Conservation (phyloP, 2,329 filamentous ascomycete species). For the Simplicillium aogashimaense region DNA sequence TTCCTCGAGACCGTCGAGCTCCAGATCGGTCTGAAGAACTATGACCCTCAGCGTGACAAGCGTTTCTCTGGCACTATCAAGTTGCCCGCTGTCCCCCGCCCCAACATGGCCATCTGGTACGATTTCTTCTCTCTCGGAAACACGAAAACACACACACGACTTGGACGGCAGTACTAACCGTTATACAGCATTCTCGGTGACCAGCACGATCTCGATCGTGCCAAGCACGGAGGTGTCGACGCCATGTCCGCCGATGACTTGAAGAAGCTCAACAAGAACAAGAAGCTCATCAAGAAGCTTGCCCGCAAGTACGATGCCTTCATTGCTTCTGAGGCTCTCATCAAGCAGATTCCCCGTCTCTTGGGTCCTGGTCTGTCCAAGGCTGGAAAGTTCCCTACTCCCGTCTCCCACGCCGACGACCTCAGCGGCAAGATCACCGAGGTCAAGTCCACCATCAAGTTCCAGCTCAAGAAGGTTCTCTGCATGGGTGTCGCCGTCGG, state of each 20-base stretch:
- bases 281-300: constrained; percentile 99
- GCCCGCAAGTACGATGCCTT: constrained; percentile 99
- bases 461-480: constrained; percentile 99
- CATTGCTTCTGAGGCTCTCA: constrained; percentile 90
- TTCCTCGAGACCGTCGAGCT: constrained; percentile 92
- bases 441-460: constrained; percentile 99
- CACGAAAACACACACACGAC: not conserved
- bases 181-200: constrained; percentile 47
- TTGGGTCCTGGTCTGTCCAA: constrained; percentile 97
- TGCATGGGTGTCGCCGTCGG: constrained; percentile 99
- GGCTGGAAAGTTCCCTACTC: constrained; percentile 99
- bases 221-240: constrained; percentile 97
- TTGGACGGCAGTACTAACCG: constrained; percentile 16
- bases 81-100: constrained; percentile 84
- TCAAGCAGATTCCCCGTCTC: constrained; percentile 99
- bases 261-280: constrained; percentile 99
- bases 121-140: constrained; percentile 3
- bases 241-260: constrained; percentile 97
- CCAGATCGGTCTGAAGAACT: constrained; percentile 95
- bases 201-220: constrained; percentile 98
- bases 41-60: constrained; percentile 99
- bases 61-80: constrained; percentile 99
- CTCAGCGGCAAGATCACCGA: constrained; percentile 93
- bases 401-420: constrained; percentile 94
- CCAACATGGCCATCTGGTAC: constrained; percentile 74